A percentile compares a stretch with the other conserved stretches of the same genome.
phyloP scores from a whole-genome alignment of 2,329 filamentous ascomycete species.

The Botrytis byssoidea region DNA sequence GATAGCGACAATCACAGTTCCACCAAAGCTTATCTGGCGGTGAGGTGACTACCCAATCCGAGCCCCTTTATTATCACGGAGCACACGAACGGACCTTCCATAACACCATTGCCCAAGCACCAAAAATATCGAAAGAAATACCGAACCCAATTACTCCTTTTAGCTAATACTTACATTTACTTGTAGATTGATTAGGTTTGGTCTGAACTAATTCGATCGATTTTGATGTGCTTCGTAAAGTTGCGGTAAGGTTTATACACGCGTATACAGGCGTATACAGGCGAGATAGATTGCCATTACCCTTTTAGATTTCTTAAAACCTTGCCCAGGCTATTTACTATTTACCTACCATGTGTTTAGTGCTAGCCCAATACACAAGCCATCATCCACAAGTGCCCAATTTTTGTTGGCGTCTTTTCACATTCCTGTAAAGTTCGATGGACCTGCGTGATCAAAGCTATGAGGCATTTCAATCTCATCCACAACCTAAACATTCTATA shows the following conservation, averaged over 20 bases:
- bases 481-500: slow-evolving; percentile 9
- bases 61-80: slow-evolving; percentile 16
- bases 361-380: neutral
- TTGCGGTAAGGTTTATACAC: slow-evolving; percentile 16
- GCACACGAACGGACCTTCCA: slow-evolving; percentile 8
- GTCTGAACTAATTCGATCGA: slow-evolving; percentile 8
- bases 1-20: slow-evolving; percentile 15
- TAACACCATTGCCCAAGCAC: slow-evolving; percentile 6
- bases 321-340: neutral
- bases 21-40: slow-evolving; percentile 23
- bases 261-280: slow-evolving; percentile 7
- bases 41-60: slow-evolving; percentile 16
- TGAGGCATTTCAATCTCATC: slow-evolving; percentile 18
- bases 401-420: slow-evolving; percentile 18
- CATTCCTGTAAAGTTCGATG: slow-evolving; percentile 2
- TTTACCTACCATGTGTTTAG: slow-evolving; percentile 1
- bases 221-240: slow-evolving; percentile 3
- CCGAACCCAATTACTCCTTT: neutral
- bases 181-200: neutral
- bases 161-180: neutral
- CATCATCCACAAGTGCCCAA: slow-evolving; percentile 2
- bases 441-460: slow-evolving; percentile 4
- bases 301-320: slow-evolving; percentile 1
- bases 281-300: neutral
- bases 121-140: neutral